Conservation (phyloP, 2,329 filamentous ascomycete genomes). For the Elsinoe fawcettii region DNA sequence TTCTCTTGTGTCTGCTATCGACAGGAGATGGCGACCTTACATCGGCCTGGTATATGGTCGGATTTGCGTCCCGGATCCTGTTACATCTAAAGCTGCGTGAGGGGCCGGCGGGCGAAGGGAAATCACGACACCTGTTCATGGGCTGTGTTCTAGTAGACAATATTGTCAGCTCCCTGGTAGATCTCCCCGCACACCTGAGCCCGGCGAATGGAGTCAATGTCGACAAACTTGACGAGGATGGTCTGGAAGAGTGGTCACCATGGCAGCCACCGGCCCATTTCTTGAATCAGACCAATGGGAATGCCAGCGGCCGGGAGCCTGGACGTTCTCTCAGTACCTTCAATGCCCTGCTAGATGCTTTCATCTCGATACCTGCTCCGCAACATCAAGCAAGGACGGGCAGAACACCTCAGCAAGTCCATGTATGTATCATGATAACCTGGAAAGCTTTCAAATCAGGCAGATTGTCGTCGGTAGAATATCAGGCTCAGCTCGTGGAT, state of each 20-base stretch:
- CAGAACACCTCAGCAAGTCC: slow-evolving; percentile 10
- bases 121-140: neutral
- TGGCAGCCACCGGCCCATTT: slow-evolving; percentile 40
- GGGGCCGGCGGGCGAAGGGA: neutral
- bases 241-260: slow-evolving; percentile 66
- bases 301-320: neutral
- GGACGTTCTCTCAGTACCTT: slow-evolving; percentile 12
- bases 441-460: neutral
- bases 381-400: neutral
- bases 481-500: neutral
- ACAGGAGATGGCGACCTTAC: slow-evolving; percentile 51
- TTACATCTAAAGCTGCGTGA: slow-evolving; percentile 21
- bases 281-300: neutral
- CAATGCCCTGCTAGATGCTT: slow-evolving; percentile 1
- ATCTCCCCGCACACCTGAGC: slow-evolving; percentile 45
- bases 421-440: neutral
- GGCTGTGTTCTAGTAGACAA: slow-evolving; percentile 52
- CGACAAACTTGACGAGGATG: slow-evolving; percentile 53
- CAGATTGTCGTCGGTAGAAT: neutral
- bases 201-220: slow-evolving; percentile 41
- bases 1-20: slow-evolving; percentile 53
- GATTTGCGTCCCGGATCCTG: slow-evolving; percentile 52
- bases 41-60: slow-evolving; percentile 57
- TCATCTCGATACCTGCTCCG: neutral
- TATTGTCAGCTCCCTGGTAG: slow-evolving; percentile 46